A percentile compares a stretch with the other conserved stretches of the same genome.
phyloP scores from a whole-genome alignment of 352 stramenopile genomes.

The Globisporangium irregulare region DNA sequence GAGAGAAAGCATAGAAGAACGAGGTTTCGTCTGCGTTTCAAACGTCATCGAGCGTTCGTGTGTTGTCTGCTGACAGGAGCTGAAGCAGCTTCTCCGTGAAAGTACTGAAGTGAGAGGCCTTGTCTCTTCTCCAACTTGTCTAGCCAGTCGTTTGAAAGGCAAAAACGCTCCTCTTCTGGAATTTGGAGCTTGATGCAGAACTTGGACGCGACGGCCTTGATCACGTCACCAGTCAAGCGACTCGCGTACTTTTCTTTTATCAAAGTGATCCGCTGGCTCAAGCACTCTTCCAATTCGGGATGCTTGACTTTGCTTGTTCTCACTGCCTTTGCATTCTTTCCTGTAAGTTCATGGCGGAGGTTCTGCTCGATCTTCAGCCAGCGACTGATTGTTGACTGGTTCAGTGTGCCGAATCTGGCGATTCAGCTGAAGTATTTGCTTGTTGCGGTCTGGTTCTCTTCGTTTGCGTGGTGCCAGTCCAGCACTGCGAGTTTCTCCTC shows the following conservation, averaged over 20 bases:
- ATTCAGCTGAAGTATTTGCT: not conserved
- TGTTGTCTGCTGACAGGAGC: not conserved
- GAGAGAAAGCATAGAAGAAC: not conserved
- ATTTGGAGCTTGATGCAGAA: not conserved
- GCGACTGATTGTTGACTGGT: not conserved
- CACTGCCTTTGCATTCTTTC: not conserved
- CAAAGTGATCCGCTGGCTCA: not conserved
- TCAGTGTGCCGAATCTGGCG: not conserved
- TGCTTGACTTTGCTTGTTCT: conserved; percentile 1
- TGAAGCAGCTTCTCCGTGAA: not conserved
- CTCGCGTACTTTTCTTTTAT: not conserved
- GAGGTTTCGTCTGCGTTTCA: conserved; percentile 3
- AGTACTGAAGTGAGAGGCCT: not conserved
- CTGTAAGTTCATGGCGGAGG: not conserved
- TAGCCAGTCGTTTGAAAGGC: not conserved
- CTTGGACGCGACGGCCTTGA: not conserved
- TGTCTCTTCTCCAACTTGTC: conserved; percentile 2
- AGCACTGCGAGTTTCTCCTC: not conserved
- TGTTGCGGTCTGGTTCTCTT: conserved; percentile 1
- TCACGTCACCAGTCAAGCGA: not conserved
- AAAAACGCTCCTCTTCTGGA: not conserved
- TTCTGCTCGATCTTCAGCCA: not conserved
- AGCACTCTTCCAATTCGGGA: not conserved
- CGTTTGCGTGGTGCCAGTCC: not conserved
- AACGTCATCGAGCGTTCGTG: not conserved